Evolutionary conservation across 306 rosid species (phyloP), one percentile per base, ranked within the genome.

Genomic region (Glycyrrhiza uralensis): DNA sequence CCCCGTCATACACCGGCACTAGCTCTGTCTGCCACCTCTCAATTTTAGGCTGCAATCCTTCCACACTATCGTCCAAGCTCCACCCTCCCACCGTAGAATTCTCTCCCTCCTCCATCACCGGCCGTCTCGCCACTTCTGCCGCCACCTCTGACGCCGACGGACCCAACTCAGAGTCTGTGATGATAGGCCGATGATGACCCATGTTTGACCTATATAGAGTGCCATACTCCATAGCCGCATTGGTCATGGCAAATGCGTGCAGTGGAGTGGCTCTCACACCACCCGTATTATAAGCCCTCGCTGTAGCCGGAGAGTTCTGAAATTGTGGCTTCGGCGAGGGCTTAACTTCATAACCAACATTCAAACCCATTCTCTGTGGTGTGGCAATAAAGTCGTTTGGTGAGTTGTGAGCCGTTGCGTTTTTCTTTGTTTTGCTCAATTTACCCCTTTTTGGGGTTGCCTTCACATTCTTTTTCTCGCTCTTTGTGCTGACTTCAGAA

Each of bases 141-240:
- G 99, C 99, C 3, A 95, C 96, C 85, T 91, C 99, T 1, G 99
- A 95, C 0, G 99, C 90, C 1, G 97, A 95, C 0, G 99, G 99
- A 2, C 99, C 99, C 0, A 95, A 74, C 44, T 91, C 96, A 0
- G 99, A 95, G 67, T 91, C 86, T 0, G 99, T 91, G 33, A 95
- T 8, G 0, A 81, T 14, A 9, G 69, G 83, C 0, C 56, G 70
- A 3, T 30, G 64, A 5, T 44, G 36, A 9, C 24, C 68, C 50
- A 78, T 45, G 33, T 74, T 78, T 10, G 95, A 76, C 10, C 85
- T 88, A 1, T 78, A 47, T 0, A 97, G 96, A 1, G 96, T 89
- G 4, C 76, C 80, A 12, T 89, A 91, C 47, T 74, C 93, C 47
- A 77, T 0, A 13, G 55, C 13, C 2, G 61, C 69, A 4, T 76